Evolutionary conservation across 108 stramenopile species (phyloP).

Genomic region (Cyclotella baltica): DNA sequence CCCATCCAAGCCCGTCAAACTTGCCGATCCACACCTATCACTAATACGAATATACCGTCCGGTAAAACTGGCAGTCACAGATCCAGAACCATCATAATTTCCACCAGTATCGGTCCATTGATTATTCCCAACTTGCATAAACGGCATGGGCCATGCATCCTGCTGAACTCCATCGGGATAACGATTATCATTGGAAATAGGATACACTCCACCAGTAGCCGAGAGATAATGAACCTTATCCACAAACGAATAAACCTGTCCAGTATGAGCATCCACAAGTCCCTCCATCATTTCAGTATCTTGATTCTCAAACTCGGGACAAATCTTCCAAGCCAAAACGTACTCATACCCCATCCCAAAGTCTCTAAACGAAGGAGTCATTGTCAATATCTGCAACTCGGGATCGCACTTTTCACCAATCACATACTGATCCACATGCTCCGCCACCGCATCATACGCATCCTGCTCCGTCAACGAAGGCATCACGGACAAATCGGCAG

Average conservation of each 20-base stretch:
- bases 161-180: constrained; percentile 8
- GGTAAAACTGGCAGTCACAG: constrained; percentile 3
- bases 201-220: constrained; percentile 20
- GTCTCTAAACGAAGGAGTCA: background rate
- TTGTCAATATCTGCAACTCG: constrained; percentile 19
- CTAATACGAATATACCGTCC: constrained; percentile 8
- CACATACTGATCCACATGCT: background rate
- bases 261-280: constrained; percentile 20
- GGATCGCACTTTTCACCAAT: background rate
- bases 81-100: background rate
- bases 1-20: background rate
- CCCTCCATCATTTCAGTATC: constrained; percentile 7
- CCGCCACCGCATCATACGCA: background rate
- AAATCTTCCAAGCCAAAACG: constrained; percentile 15
- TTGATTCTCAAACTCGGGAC: constrained; percentile 22
- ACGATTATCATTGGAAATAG: constrained; percentile 11
- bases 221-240: constrained; percentile 23
- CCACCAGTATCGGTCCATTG: background rate
- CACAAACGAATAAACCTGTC: constrained; percentile 7
- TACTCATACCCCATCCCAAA: constrained; percentile 14
- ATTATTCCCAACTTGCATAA: constrained; percentile 6
- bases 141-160: constrained; percentile 30
- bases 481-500: background rate
- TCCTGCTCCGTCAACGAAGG: background rate
- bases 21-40: background rate